Evolutionary conservation across 1,284 basidiomycete species (phyloP).

Genomic region (Sporisorium reilianum): DNA sequence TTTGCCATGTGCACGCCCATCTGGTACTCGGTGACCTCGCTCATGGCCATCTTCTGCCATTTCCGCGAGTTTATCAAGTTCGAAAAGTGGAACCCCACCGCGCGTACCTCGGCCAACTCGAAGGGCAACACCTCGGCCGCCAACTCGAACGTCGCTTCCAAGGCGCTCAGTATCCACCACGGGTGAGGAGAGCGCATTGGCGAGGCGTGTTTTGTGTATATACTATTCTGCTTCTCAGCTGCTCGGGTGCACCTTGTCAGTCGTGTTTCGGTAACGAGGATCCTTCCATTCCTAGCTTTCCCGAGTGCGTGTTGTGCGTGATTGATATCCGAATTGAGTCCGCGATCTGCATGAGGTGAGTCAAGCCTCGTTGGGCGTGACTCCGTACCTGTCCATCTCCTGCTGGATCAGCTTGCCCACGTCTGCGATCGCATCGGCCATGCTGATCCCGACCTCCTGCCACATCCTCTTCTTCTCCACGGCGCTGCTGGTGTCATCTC

Average conservation of each 20-base stretch:
- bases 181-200: background rate
- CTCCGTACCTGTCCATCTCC: conserved; percentile 27
- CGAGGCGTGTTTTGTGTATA: too few species aligned
- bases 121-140: conserved; percentile 25
- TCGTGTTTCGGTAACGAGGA: too few species aligned
- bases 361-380: conserved; percentile 4
- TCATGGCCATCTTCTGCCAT: conserved; percentile 60
- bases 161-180: conserved; percentile 23
- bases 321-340: background rate
- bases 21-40: conserved; percentile 54
- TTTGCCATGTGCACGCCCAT: conserved; percentile 51
- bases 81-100: conserved; percentile 57
- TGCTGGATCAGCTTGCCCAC: conserved; percentile 40
- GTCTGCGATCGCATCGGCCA: conserved; percentile 50
- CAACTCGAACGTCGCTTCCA: conserved; percentile 27
- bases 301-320: background rate
- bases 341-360: too few species aligned
- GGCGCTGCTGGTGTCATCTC: conserved; percentile 45
- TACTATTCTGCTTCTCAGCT: too few species aligned
- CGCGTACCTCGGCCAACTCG: conserved; percentile 31
- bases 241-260: too few species aligned
- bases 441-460: conserved; percentile 40
- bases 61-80: conserved; percentile 60
- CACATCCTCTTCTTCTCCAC: conserved; percentile 50
- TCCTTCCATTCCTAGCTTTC: too few species aligned